Percentiles rank a stretch among this genome's conserved stretches.
These are phyloP conservation scores for Acanthamoeba polyphaga DNA, from an alignment of 208 protist species.

Conservation along the genomic window DNA sequence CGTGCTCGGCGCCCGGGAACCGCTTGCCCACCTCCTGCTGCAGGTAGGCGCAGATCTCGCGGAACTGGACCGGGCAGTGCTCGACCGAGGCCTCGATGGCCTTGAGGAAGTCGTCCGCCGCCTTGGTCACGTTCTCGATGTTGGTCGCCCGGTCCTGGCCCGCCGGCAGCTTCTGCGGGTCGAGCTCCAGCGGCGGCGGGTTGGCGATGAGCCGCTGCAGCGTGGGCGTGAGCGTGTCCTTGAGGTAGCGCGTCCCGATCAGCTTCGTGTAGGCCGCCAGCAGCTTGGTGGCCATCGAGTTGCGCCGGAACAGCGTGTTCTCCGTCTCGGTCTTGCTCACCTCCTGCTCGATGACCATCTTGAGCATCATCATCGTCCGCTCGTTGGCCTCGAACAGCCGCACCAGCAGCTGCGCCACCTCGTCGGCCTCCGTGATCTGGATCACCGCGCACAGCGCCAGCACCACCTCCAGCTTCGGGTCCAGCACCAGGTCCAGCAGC, in stretches of 20 bases:
- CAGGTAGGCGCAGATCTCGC: constrained; percentile 77
- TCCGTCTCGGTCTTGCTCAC: constrained; percentile 78
- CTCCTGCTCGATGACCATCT: constrained; percentile 80
- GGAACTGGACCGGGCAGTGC: background rate
- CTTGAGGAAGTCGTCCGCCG: constrained; percentile 72
- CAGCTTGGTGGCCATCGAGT: constrained; percentile 85
- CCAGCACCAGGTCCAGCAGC: constrained; percentile 78
- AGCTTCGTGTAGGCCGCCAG: constrained; percentile 82
- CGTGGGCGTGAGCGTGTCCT: constrained; percentile 45
- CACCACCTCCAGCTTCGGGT: constrained; percentile 73
- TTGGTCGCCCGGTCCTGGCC: constrained; percentile 40
- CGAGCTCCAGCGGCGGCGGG: constrained; percentile 42
- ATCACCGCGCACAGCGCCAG: constrained; percentile 77
- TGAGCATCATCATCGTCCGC: constrained; percentile 70
- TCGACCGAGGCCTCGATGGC: constrained; percentile 73
- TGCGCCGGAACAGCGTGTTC: constrained; percentile 85
- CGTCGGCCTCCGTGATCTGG: constrained; percentile 84
- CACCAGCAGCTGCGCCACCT: constrained; percentile 79
- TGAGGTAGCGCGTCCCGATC: constrained; percentile 79
- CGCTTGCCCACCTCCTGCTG: constrained; percentile 62
- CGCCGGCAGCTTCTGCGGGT: constrained; percentile 70
- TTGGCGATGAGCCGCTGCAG: constrained; percentile 67
- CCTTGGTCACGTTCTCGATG: constrained; percentile 31
- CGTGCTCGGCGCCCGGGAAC: constrained; percentile 78
- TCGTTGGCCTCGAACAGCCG: constrained; percentile 77